These are phyloP conservation scores for Sapria himalayana DNA, from an alignment of 345 rosid genomes.

Conservation along the genomic window DNA sequence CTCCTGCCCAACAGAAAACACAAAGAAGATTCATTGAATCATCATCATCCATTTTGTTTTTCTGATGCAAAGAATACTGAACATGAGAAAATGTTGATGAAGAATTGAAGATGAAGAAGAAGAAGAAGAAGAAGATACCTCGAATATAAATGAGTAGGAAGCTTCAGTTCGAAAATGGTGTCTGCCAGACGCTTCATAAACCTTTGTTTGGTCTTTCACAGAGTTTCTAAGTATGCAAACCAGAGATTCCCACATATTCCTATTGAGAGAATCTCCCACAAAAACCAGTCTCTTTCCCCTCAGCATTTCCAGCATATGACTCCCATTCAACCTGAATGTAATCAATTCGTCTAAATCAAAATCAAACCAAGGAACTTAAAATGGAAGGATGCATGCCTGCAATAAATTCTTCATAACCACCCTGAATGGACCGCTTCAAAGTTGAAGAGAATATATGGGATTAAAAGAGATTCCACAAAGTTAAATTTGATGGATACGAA, in stretches of 20 bases:
- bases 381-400: too few relatives aligned
- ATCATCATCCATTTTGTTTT: too few relatives aligned
- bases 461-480: too few relatives aligned
- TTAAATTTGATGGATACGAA: too few relatives aligned
- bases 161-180: constrained; percentile 59
- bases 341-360: constrained; percentile 4
- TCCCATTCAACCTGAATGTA: constrained; percentile 37
- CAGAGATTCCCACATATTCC: constrained; percentile 98
- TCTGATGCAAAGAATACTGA: too few relatives aligned
- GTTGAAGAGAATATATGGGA: too few relatives aligned
- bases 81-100: too few relatives aligned
- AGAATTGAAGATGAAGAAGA: too few relatives aligned
- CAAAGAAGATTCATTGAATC: too few relatives aligned
- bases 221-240: constrained; percentile 61
- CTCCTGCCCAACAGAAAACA: constrained; percentile 25
- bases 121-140: constrained; percentile 21
- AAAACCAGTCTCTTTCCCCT: constrained; percentile 76
- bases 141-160: constrained; percentile 64
- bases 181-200: constrained; percentile 65
- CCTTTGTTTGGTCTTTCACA: constrained; percentile 40
- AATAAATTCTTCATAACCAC: too few relatives aligned
- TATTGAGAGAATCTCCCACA: constrained; percentile 79
- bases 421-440: too few relatives aligned
- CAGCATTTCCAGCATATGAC: constrained; percentile 42
- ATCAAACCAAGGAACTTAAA: neutral